phyloP scores from a whole-genome alignment of 352 stramenopile species.

The Pythium rishiriense region DNA sequence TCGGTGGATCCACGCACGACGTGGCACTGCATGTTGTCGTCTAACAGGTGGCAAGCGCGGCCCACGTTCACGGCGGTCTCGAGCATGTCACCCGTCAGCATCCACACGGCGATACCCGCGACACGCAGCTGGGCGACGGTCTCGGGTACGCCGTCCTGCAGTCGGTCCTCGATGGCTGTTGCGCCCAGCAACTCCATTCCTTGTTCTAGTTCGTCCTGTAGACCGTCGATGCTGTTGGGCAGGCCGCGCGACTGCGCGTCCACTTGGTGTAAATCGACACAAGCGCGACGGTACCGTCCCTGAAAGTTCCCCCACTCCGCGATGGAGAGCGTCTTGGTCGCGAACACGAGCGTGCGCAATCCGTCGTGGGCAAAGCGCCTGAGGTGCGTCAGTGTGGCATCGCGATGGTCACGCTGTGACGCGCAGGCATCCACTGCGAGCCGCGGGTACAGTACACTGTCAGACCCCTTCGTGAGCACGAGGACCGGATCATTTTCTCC shows the following conservation, averaged over 20 bases:
- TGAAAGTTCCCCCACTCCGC: slow-evolving; percentile 68
- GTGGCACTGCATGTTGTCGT: slow-evolving; percentile 91
- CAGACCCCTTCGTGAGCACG: slow-evolving; percentile 76
- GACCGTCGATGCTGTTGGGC: slow-evolving; percentile 53
- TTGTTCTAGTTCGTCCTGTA: slow-evolving; percentile 75
- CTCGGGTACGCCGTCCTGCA: slow-evolving; percentile 81
- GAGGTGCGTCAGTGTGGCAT: slow-evolving; percentile 60
- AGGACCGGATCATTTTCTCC: slow-evolving; percentile 67
- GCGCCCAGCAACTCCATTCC: slow-evolving; percentile 67
- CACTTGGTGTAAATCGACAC: slow-evolving; percentile 57
- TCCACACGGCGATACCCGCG: slow-evolving; percentile 80
- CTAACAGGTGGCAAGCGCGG: slow-evolving; percentile 77
- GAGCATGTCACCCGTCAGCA: slow-evolving; percentile 86
- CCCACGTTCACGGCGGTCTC: slow-evolving; percentile 88
- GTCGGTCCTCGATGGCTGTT: slow-evolving; percentile 80
- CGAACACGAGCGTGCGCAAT: slow-evolving; percentile 86
- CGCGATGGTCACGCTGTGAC: slow-evolving; percentile 37
- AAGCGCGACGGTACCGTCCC: slow-evolving; percentile 53
- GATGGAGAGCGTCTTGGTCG: slow-evolving; percentile 47
- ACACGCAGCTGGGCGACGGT: slow-evolving; percentile 67
- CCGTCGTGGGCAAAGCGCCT: slow-evolving; percentile 82
- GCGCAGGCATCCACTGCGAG: slow-evolving; percentile 31
- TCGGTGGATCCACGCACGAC: slow-evolving; percentile 56
- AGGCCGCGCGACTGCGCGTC: slow-evolving; percentile 57
- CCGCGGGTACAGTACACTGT: slow-evolving; percentile 82